Conservation (phyloP, 345 rosid species). For the Ceriops decandra region DNA sequence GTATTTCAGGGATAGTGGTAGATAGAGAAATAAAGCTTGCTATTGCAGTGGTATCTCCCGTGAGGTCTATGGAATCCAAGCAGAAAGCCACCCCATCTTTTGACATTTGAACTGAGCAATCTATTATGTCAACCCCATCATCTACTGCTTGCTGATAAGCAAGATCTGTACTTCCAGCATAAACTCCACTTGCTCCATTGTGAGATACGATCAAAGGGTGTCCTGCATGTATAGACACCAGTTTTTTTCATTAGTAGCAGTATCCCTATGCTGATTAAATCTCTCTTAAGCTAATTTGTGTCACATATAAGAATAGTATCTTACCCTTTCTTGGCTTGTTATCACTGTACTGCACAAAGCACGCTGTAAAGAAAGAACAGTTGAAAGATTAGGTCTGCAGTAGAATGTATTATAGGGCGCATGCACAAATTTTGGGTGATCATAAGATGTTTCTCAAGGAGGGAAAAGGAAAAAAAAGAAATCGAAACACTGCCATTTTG, state of each 20-base stretch:
- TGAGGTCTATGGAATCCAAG: slow-evolving; percentile 55
- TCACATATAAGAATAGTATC: slow-evolving; percentile 1
- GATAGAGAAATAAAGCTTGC: slow-evolving; percentile 50
- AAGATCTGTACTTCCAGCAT: slow-evolving; percentile 77
- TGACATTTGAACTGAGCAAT: slow-evolving; percentile 81
- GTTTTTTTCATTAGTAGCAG: not conserved
- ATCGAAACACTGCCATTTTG: too few relatives aligned
- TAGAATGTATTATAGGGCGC: not conserved
- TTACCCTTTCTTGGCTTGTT: slow-evolving; percentile 37
- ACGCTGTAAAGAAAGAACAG: slow-evolving; percentile 42
- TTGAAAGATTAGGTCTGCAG: slow-evolving; percentile 14
- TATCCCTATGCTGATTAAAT: not conserved
- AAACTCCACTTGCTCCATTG: slow-evolving; percentile 83
- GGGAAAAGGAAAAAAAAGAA: too few relatives aligned
- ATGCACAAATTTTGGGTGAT: not conserved
- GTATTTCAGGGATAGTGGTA: slow-evolving; percentile 58
- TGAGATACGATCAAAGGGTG: slow-evolving; percentile 54
- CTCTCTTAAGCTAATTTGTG: not conserved
- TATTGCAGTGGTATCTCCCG: slow-evolving; percentile 53
- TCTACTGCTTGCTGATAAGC: slow-evolving; percentile 74
- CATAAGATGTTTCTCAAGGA: not conserved
- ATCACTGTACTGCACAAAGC: slow-evolving; percentile 41
- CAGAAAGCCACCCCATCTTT: slow-evolving; percentile 85
- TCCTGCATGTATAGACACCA: slow-evolving; percentile 21
- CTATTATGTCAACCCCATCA: slow-evolving; percentile 78